Conservation (phyloP, 176 grass and related monocot species). For the Hyparrhenia diplandra region DNA sequence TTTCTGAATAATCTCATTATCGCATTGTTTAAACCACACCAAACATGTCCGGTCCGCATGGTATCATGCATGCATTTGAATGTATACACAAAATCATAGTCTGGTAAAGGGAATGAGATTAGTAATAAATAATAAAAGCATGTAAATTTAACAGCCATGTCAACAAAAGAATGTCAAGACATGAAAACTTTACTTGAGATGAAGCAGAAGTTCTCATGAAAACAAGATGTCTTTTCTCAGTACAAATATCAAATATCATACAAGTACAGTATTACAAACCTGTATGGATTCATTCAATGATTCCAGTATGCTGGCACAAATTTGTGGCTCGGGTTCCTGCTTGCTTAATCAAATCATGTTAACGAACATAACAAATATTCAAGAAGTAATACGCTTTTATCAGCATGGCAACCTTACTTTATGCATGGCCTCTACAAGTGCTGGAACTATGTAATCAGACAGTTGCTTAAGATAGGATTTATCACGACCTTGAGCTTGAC, state of each 20-base stretch:
- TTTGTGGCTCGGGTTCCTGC: constrained; percentile 80
- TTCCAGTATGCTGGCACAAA: constrained; percentile 61
- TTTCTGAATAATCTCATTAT: not conserved
- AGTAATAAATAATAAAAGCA: not conserved
- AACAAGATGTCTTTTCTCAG: not conserved
- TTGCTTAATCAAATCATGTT: constrained; percentile 24
- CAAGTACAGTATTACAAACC: constrained; percentile 33
- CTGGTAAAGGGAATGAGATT: not conserved
- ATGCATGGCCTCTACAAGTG: constrained; percentile 72
- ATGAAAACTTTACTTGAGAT: not conserved
- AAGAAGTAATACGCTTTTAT: not conserved
- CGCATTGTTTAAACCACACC: not conserved
- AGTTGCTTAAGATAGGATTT: constrained; percentile 70
- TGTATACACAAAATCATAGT: not conserved
- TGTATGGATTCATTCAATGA: constrained; percentile 66
- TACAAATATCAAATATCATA: constrained; percentile 20
- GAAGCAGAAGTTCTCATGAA: constrained; percentile 10
- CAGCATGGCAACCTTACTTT: constrained; percentile 51
- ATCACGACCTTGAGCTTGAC: constrained; percentile 66
- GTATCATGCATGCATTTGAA: not conserved
- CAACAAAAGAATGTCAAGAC: constrained; percentile 10
- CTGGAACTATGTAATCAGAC: constrained; percentile 71
- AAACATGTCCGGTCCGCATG: not conserved
- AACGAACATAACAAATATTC: constrained; percentile 8
- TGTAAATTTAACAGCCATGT: constrained; percentile 15